Conservation (phyloP, 768 basidiomycete species). For the Termitomyces sp. region DNA sequence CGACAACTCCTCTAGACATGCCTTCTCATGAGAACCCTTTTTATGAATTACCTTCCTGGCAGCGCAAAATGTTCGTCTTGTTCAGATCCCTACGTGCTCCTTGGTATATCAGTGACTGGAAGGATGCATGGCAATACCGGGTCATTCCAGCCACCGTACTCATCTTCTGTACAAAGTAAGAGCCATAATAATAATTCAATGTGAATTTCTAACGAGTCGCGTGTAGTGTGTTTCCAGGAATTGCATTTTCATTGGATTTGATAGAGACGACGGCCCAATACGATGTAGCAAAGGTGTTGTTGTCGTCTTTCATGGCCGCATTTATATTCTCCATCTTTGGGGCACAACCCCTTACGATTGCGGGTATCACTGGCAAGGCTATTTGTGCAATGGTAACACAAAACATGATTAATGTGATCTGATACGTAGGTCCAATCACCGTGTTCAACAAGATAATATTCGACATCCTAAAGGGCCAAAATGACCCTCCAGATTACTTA, state of each 20-base stretch:
- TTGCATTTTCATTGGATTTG: slow-evolving; percentile 88
- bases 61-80: slow-evolving; percentile 18
- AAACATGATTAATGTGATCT: not conserved
- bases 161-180: slow-evolving; percentile 83
- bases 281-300: slow-evolving; percentile 83
- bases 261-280: slow-evolving; percentile 90
- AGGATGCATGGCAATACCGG: slow-evolving; percentile 88
- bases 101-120: slow-evolving; percentile 87
- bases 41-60: not conserved
- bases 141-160: slow-evolving; percentile 84
- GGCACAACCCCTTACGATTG: slow-evolving; percentile 88
- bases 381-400: no score
- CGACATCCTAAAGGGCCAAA: slow-evolving; percentile 58
- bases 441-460: slow-evolving; percentile 91
- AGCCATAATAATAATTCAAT: not conserved
- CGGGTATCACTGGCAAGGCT: slow-evolving; percentile 76
- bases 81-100: slow-evolving; percentile 51
- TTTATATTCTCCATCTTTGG: slow-evolving; percentile 85
- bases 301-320: slow-evolving; percentile 86
- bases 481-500: slow-evolving; percentile 69
- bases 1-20: no score
- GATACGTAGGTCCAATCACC: slow-evolving; percentile 72
- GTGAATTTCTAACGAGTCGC: not conserved
- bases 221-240: slow-evolving; percentile 76
- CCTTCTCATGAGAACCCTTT: no score